Evolutionary conservation across 1,284 basidiomycete species (phyloP).

Genomic region (Earliella scabrosa): DNA sequence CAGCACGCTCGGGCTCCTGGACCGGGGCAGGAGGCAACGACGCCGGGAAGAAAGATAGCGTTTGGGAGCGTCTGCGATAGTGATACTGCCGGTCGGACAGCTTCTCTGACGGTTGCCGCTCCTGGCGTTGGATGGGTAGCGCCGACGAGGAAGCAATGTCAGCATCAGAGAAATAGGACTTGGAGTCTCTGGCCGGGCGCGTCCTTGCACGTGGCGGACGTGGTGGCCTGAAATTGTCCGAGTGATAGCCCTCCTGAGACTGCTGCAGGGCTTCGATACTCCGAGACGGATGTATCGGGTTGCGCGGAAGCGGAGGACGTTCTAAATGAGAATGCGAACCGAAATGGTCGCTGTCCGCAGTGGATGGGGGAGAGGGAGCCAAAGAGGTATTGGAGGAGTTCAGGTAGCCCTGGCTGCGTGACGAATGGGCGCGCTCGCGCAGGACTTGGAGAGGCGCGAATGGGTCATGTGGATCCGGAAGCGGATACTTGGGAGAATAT

Average conservation of each 20-base stretch:
- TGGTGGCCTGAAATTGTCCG: constrained; percentile 28
- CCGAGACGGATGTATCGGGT: constrained; percentile 15
- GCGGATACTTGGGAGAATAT: constrained; percentile 49
- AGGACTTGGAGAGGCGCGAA: constrained; percentile 58
- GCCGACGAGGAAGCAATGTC: constrained; percentile 24
- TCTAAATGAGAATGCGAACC: constrained; percentile 6
- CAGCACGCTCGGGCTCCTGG: constrained; percentile 1
- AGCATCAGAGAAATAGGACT: constrained; percentile 32
- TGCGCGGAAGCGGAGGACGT: constrained; percentile 14
- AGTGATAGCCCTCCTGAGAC: constrained; percentile 30
- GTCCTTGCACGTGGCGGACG: constrained; percentile 30
- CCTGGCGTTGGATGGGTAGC: constrained; percentile 20
- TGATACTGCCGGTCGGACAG: constrained; percentile 25
- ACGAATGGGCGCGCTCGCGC: constrained; percentile 40
- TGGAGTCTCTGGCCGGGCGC: constrained; percentile 27
- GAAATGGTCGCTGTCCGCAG: constrained; percentile 6
- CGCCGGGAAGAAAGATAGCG: constrained; percentile 23
- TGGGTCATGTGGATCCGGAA: constrained; percentile 56
- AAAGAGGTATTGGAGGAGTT: constrained; percentile 24
- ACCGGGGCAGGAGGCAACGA: constrained; percentile 4
- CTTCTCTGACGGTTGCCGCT: constrained; percentile 17
- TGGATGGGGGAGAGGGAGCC: constrained; percentile 13
- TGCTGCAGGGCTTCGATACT: constrained; percentile 24
- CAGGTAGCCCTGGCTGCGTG: constrained; percentile 29
- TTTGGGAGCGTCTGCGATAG: constrained; percentile 35